Percentiles rank a stretch among this genome's conserved stretches.
Conservation (phyloP, 2,329 filamentous ascomycete species). For the Periconia sp. region DNA sequence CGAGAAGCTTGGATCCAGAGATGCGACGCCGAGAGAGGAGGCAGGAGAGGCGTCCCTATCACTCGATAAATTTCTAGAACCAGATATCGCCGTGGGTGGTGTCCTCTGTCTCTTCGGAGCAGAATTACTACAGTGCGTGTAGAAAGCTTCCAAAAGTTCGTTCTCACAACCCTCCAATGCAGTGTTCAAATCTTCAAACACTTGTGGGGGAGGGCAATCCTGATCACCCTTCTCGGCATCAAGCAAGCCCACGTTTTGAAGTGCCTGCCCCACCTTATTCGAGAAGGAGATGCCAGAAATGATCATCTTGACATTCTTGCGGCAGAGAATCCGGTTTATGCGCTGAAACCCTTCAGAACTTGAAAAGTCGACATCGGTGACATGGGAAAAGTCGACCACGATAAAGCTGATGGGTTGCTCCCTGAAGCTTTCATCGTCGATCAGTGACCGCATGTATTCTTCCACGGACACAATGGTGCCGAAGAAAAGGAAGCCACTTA, state of each 20-base stretch:
- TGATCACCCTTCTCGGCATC: conserved; percentile 73
- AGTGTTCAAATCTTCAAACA: conserved; percentile 90
- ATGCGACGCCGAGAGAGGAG: conserved; percentile 32
- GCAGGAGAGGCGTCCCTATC: conserved; percentile 21
- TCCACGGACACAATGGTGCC: conserved; percentile 97
- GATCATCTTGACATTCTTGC: conserved; percentile 79
- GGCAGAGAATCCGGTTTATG: conserved; percentile 81
- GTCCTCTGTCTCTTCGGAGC: conserved; percentile 52
- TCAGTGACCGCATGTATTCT: conserved; percentile 79
- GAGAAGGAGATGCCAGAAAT: conserved; percentile 82
- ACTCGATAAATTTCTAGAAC: conserved; percentile 13
- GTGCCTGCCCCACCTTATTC: conserved; percentile 75
- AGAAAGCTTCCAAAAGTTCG: conserved; percentile 75
- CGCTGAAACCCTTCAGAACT: conserved; percentile 94
- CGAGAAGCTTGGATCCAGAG: conserved; percentile 64
- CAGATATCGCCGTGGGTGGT: conserved; percentile 42
- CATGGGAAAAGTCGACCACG: conserved; percentile 85
- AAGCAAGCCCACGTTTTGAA: conserved; percentile 84
- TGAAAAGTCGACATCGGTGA: conserved; percentile 93
- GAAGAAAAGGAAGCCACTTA: conserved; percentile 96
- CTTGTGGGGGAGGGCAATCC: conserved; percentile 55
- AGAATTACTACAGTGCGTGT: conserved; percentile 47
- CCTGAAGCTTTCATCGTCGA: conserved; percentile 81
- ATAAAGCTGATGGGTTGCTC: conserved; percentile 85
- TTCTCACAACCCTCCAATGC: conserved; percentile 96